Base-by-base conservation (phyloP, 345 rosid genomes). In the Camelina neglecta region DNA sequence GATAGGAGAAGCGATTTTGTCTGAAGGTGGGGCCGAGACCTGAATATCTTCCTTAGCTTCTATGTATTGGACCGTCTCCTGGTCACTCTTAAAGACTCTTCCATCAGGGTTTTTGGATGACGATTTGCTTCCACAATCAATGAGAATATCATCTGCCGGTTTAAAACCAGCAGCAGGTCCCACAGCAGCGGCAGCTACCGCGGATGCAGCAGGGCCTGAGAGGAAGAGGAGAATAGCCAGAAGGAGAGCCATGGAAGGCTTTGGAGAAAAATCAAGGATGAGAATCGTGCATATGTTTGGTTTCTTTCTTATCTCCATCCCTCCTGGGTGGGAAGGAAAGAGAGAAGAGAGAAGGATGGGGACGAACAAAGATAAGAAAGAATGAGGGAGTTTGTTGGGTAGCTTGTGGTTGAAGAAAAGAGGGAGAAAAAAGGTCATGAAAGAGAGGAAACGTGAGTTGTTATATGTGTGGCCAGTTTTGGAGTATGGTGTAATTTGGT, bases 61-160 rank as follows among this genome's bases (percentile, higher is more conserved):
- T 12, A 89, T 74, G 50, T 44, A 83, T 42, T 76, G 55, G 38
- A 65, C 23, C 3, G 91, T 76, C 18, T 89, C 87, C 39, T 86
- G 80, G 53, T 91, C 94, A n/a, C 87, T 84, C 67, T 85, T 87
- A 74, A 87, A 91, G 45, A 59, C 59, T 63, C 86, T 86, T 26
- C 94, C 94, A 38, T 89, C 92, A 8, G 90, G 87, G 44, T 80
- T 67, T n/a, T 82, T 68, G 49, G 76, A 50, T 10, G 82, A 67
- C 21, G 83, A 68, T 49, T 71, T 81, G 38, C 90, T 67, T 2
- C 97, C 97, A 35, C 92, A 89, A 49, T 80, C 87, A 39, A 91
- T 78, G 51, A 91, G 92, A 60, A 86, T 51, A 57, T 82, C 75
- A 71, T 91, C 97, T 21, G 68, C 73, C 3, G 92, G 89, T n/a